Evolutionary conservation across 2,329 filamentous ascomycete genomes (phyloP).

Genomic region (Gremmenia infestans): DNA sequence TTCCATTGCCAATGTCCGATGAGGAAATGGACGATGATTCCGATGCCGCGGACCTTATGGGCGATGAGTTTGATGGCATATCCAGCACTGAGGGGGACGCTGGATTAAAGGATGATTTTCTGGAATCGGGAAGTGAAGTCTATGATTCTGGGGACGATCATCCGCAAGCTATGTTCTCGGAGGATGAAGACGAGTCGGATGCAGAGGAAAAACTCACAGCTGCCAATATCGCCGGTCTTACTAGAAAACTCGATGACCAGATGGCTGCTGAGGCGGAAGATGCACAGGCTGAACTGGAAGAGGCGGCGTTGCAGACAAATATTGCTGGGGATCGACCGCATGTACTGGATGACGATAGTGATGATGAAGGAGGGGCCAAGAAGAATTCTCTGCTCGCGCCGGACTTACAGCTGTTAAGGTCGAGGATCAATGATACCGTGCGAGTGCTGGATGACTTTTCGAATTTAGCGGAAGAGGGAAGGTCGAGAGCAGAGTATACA

Average conservation of each 20-base stretch:
- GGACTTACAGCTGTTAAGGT: slow-evolving; percentile 82
- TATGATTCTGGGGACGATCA: slow-evolving; percentile 50
- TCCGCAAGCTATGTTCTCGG: slow-evolving; percentile 77
- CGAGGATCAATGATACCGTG: slow-evolving; percentile 87
- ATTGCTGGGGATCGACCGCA: slow-evolving; percentile 73
- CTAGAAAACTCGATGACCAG: slow-evolving; percentile 75
- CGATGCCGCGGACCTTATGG: slow-evolving; percentile 43
- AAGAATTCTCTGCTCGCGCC: slow-evolving; percentile 68
- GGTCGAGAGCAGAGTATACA: slow-evolving; percentile 84
- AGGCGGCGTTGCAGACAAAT: slow-evolving; percentile 86
- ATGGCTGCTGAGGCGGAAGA: slow-evolving; percentile 74
- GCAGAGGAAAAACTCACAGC: slow-evolving; percentile 87
- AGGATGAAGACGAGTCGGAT: slow-evolving; percentile 86
- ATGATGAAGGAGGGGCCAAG: slow-evolving; percentile 54
- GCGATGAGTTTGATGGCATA: slow-evolving; percentile 38
- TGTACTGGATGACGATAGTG: slow-evolving; percentile 58
- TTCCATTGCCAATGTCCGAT: slow-evolving; percentile 38
- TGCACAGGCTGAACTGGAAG: slow-evolving; percentile 78
- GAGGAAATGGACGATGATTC: slow-evolving; percentile 37
- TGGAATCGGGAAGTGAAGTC: slow-evolving; percentile 37
- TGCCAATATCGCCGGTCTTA: slow-evolving; percentile 91
- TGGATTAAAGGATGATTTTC: slow-evolving; percentile 52
- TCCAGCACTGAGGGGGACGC: slow-evolving; percentile 29
- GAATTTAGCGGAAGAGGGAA: slow-evolving; percentile 71
- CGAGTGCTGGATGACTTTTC: slow-evolving; percentile 86